These are phyloP conservation scores for Phanerochaete sordida DNA, from an alignment of 768 basidiomycete species.

Conservation along the genomic window DNA sequence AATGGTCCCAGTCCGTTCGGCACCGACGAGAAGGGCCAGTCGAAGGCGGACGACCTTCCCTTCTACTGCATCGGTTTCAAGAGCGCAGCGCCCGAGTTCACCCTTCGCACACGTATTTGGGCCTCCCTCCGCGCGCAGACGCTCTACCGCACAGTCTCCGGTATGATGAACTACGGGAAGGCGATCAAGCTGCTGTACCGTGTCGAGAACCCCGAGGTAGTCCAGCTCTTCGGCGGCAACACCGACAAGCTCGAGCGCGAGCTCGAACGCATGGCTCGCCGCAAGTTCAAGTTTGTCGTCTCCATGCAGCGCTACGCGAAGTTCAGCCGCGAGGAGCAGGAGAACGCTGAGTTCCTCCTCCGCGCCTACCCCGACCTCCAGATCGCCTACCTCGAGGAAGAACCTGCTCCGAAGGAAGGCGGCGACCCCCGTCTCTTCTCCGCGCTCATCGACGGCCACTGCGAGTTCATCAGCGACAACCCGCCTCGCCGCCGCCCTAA, in stretches of 20 bases:
- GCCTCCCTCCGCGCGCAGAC: conserved; percentile 98
- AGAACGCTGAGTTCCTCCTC: conserved; percentile 96
- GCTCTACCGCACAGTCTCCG: conserved; percentile 96
- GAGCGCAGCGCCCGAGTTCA: conserved; percentile 97
- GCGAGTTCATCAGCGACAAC: conserved; percentile 87
- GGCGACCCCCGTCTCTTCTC: conserved; percentile 96
- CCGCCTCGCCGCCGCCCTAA: conserved; percentile 83
- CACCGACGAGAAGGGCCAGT: conserved; percentile 78
- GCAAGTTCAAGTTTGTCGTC: conserved; percentile 99
- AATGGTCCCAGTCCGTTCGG: conserved; percentile 71
- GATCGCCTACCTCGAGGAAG: conserved; percentile 98
- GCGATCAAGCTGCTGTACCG: conserved; percentile 99
- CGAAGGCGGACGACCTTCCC: conserved; percentile 88
- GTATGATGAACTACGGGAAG: conserved; percentile 99
- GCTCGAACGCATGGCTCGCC: conserved; percentile 93
- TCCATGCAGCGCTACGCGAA: conserved; percentile 99
- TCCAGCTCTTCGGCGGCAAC: conserved; percentile 95
- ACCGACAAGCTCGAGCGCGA: conserved; percentile 96
- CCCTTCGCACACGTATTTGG: conserved; percentile 98
- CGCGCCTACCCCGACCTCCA: conserved; percentile 98
- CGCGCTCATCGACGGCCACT: conserved; percentile 95
- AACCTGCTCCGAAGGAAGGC: conserved; percentile 89
- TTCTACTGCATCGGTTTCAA: conserved; percentile 99
- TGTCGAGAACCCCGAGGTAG: conserved; percentile 98
- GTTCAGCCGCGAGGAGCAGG: conserved; percentile 99